These are phyloP conservation scores for Ilyonectria destructans DNA, from an alignment of 2,329 filamentous ascomycete genomes.

Conservation along the genomic window DNA sequence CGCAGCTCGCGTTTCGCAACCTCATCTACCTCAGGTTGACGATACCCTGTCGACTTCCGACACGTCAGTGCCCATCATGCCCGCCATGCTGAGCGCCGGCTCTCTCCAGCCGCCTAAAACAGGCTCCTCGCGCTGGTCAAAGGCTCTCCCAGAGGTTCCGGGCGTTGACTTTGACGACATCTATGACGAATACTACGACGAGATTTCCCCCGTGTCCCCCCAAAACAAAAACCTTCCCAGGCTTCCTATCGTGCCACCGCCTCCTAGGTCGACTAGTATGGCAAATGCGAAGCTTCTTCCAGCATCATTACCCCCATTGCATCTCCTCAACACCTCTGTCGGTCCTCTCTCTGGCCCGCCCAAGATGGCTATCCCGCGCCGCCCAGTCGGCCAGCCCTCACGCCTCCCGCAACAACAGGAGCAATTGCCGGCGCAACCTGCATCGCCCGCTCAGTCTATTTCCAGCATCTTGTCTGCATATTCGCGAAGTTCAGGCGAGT, in stretches of 20 bases:
- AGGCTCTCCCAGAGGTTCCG: conserved; percentile 70
- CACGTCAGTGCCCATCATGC: conserved; percentile 40
- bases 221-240: conserved; percentile 45
- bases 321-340: conserved; percentile 42
- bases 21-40: conserved; percentile 46
- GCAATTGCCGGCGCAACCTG: conserved; percentile 43
- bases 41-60: conserved; percentile 27
- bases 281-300: conserved; percentile 43
- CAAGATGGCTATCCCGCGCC: conserved; percentile 48
- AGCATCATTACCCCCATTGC: conserved; percentile 44
- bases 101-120: conserved; percentile 52
- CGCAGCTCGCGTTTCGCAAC: conserved; percentile 47
- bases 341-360: conserved; percentile 41
- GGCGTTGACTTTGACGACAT: conserved; percentile 40
- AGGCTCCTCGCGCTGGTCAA: conserved; percentile 72
- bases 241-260: conserved; percentile 43
- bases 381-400: conserved; percentile 43
- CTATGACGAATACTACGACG: conserved; percentile 44
- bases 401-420: conserved; percentile 38
- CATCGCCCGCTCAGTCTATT: conserved; percentile 65
- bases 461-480: conserved; percentile 72
- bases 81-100: conserved; percentile 44
- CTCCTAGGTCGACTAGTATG: conserved; percentile 47
- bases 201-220: conserved; percentile 39
- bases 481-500: conserved; percentile 64